Evolutionary conservation across 768 basidiomycete species (phyloP), one percentile per base, ranked within the genome.

Genomic region (Mycena maculata): DNA sequence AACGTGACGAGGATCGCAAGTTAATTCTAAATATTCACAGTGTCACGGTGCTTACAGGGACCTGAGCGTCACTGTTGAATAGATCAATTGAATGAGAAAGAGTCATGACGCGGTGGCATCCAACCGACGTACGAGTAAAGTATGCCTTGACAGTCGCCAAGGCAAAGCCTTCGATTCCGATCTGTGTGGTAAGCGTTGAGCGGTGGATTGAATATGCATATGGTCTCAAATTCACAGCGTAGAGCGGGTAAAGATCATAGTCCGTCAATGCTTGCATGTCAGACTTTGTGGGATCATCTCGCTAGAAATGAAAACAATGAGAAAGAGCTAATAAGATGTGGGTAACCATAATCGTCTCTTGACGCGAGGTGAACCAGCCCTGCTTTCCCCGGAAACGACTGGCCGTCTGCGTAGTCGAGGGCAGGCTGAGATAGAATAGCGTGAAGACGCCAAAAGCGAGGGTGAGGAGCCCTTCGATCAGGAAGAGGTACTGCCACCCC

Each of bases 211-310:
- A 53, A 53, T 36, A 53, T 53, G 50, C 50, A 53, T 53, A 31
- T 53, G 50, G 31, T 31, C 33, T 31, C 50, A 33, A 53, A 31
- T 53, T 53, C n/a, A 53, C 33, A 18, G 50, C 50, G 50, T 53
- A 53, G 31, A 53, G 50, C 50, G 50, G 50, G 50, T 53, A 53
- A 33, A 53, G 50, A 53, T 53, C 50, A 22, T 53, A 53, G 50
- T 53, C 50, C 50, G 50, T 53, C 50, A 53, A 53, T 53, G 50
- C 50, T 53, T 53, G 50, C 50, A 53, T 53, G 33, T 53, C 50
- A 31, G 50, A 53, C 23, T 53, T 53, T 31, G 50, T 38, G 22
- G 50, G 50, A 33, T 53, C 50, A 33, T 53, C 50, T 53, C 50
- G 50, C 50, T 53, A 53, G 50, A 53, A 53, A 33, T n/a, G 31